Conservation (phyloP, 805 yeast genomes). For the Cyberlindnera nakhonratchasimensis region DNA sequence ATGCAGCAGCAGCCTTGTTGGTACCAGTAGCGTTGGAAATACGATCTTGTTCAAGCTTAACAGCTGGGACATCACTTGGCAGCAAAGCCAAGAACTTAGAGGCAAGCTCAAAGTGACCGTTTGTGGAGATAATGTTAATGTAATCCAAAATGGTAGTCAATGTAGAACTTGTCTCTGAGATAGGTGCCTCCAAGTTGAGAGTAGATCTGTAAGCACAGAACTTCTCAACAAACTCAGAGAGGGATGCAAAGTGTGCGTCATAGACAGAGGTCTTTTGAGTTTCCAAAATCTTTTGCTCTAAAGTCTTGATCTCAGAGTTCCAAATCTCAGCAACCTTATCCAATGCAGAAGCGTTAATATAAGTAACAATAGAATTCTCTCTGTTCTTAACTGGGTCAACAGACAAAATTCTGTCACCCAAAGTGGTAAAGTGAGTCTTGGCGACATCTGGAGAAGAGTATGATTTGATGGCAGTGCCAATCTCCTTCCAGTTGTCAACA, state of each 20-base stretch:
- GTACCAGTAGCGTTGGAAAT: conserved; percentile 61
- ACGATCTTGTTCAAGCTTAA: conserved; percentile 74
- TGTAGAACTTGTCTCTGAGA: conserved; percentile 29
- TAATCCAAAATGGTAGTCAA: conserved; percentile 69
- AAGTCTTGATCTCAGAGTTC: conserved; percentile 65
- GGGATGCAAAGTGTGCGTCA: conserved; percentile 79
- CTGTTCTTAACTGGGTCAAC: conserved; percentile 49
- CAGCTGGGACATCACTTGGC: conserved; percentile 71
- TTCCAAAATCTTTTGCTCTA: conserved; percentile 40
- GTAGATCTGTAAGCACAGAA: conserved; percentile 68
- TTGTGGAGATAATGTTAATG: conserved; percentile 72
- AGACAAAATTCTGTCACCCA: conserved; percentile 74
- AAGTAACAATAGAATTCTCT: conserved; percentile 72
- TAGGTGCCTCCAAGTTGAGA: conserved; percentile 32
- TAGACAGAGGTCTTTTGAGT: conserved; percentile 53
- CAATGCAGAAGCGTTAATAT: conserved; percentile 75
- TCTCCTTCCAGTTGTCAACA: conserved; percentile 77
- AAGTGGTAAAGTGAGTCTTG: conserved; percentile 50
- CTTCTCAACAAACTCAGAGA: conserved; percentile 81
- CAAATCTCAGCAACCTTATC: conserved; percentile 79
- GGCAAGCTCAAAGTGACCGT: conserved; percentile 84
- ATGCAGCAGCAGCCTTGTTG: conserved; percentile 19
- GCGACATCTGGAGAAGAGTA: conserved; percentile 49
- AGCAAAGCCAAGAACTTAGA: conserved; percentile 61
- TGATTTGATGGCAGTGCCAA: conserved; percentile 66